Base-by-base conservation (phyloP, 1,284 basidiomycete genomes). In the Trichosporon sp. region DNA sequence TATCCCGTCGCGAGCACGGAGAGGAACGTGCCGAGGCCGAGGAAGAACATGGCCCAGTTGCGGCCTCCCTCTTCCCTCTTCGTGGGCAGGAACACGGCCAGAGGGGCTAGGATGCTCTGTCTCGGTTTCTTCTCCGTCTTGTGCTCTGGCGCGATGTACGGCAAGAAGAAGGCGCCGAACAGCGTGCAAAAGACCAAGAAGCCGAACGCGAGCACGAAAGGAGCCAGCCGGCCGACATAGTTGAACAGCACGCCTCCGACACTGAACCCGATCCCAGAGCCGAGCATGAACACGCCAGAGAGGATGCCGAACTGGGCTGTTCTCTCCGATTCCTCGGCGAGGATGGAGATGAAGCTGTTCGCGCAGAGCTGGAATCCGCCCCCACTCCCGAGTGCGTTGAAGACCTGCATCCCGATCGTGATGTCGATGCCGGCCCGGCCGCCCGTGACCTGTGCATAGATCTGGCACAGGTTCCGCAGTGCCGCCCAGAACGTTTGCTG, bases 1-100 rank as follows among this genome's bases (percentile, higher is more conserved):
- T 81, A 84, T 2, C 78, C 78, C 5, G 81, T 80, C 0, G 83
- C 84, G 2, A 85, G 75, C 2, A 83, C 81, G 16, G 76, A 76
- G 69, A 79, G 70, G 76, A 84, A 84, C 0, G 75, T 75, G 7
- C 83, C 83, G 0, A 77, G 6, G 5, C 75, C 81, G 8, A 85
- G 74, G 5, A 84, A 68, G 5, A 77, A 71, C 32, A 84, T 67
- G 32, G 80, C 83, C 73, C 77, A 81, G 67, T 80, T 77, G 56
- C 74, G 76, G 1, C 69, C n/a, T 61, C 67, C 35, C 19, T 43
- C 32, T 72, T 8, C 37, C 63, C 1, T 64, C 38, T 71, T 65
- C 7, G 71, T 70, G 6, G 83, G 83, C 1, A 78, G 38, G 71
- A 84, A 85, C 35, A 83, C 75, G 67, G 75, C 77, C 35, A 84